phyloP scores from a whole-genome alignment of 805 yeast species.

The Pichia occidentalis region DNA sequence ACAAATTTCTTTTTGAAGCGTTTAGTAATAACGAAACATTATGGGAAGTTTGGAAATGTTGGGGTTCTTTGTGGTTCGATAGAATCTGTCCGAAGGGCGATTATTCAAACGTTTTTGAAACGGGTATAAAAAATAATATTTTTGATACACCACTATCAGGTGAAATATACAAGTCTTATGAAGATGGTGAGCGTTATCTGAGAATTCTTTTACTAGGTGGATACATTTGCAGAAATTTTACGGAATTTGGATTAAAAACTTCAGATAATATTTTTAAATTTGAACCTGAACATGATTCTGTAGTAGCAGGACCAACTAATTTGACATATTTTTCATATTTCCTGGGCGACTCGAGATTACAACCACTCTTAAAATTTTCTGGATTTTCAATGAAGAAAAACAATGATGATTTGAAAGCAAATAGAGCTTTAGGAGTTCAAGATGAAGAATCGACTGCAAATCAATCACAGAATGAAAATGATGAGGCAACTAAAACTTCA shows the following conservation, averaged over 20 bases:
- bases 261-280: constrained; percentile 40
- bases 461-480: not conserved
- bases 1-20: constrained; percentile 39
- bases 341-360: constrained; percentile 23
- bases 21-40: constrained; percentile 56
- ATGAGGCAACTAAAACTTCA: not conserved
- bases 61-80: constrained; percentile 83
- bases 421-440: too few species aligned
- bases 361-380: constrained; percentile 17
- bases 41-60: constrained; percentile 77
- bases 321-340: constrained; percentile 20
- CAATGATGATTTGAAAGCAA: too few species aligned
- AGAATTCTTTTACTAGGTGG: constrained; percentile 46
- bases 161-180: constrained; percentile 44
- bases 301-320: constrained; percentile 14
- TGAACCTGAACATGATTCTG: constrained; percentile 5
- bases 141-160: constrained; percentile 58
- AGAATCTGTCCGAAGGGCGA: constrained; percentile 47
- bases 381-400: too few species aligned
- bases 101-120: constrained; percentile 39
- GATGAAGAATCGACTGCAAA: not conserved
- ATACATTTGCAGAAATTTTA: constrained; percentile 43
- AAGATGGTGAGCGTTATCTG: constrained; percentile 45
- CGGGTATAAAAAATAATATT: constrained; percentile 53
- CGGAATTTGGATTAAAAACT: constrained; percentile 48